Evolutionary conservation across 768 basidiomycete species (phyloP).

Genomic region (Lentinula boryana): DNA sequence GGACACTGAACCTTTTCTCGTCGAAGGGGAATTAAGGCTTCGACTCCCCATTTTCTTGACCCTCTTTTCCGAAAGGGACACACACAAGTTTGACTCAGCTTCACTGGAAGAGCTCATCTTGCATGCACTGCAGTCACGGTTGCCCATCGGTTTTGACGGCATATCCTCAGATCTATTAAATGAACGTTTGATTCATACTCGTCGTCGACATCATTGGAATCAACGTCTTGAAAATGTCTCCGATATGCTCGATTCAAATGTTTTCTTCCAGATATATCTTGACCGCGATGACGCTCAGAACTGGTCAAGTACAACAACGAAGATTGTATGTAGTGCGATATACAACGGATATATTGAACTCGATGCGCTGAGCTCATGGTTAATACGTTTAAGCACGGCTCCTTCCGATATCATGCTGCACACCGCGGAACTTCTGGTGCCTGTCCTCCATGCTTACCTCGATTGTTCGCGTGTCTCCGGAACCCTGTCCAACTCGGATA

Average conservation of each 20-base stretch:
- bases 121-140: slow-evolving; percentile 27
- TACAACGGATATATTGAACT: slow-evolving; percentile 29
- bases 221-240: neutral
- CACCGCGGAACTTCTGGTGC: slow-evolving; percentile 20
- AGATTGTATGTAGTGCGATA: slow-evolving; percentile 35
- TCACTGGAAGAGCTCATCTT: slow-evolving; percentile 46
- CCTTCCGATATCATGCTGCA: neutral
- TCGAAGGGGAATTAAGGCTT: neutral
- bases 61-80: neutral
- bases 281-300: slow-evolving; percentile 16
- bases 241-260: slow-evolving; percentile 8
- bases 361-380: slow-evolving; percentile 31
- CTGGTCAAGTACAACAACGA: slow-evolving; percentile 40
- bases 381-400: slow-evolving; percentile 21
- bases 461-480: slow-evolving; percentile 25
- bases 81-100: slow-evolving; percentile 22
- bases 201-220: neutral
- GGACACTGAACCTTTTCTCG: neutral
- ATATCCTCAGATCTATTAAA: neutral
- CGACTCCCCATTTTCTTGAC: neutral
- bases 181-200: neutral
- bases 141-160: slow-evolving; percentile 33
- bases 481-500: neutral
- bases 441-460: slow-evolving; percentile 41
- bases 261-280: slow-evolving; percentile 31